A percentile compares a stretch with the other conserved stretches of the same genome.
Evolutionary conservation across 2,329 filamentous ascomycete species (phyloP).

Genomic region (Exophiala sp.): DNA sequence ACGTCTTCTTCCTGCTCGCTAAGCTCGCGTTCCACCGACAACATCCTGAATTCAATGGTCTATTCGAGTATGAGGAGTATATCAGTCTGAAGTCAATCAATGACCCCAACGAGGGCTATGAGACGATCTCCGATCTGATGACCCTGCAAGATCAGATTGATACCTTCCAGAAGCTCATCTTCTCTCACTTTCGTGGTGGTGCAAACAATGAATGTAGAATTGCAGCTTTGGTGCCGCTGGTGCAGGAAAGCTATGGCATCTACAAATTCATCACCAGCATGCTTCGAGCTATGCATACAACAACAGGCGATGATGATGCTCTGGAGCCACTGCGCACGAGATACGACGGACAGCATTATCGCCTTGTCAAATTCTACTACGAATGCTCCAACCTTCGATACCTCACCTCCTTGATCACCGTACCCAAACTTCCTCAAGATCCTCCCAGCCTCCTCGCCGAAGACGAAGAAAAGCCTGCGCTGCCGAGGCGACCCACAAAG

Average conservation of each 20-base stretch:
- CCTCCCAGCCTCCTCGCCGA: conserved; percentile 84
- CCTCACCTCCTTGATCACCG: conserved; percentile 90
- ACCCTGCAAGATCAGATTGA: conserved; percentile 96
- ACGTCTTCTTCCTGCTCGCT: conserved; percentile 89
- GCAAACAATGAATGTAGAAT: conserved; percentile 97
- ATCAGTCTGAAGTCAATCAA: conserved; percentile 97
- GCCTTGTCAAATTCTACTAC: conserved; percentile 96
- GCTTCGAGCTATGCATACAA: conserved; percentile 95
- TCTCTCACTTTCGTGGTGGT: conserved; percentile 88
- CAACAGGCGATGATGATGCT: conserved; percentile 89
- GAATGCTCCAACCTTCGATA: conserved; percentile 98
- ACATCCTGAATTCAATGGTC: conserved; percentile 94
- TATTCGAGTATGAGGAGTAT: conserved; percentile 99
- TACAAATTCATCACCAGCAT: conserved; percentile 99
- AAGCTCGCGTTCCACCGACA: conserved; percentile 96
- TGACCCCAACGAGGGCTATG: conserved; percentile 94
- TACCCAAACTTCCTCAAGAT: conserved; percentile 92
- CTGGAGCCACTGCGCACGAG: conserved; percentile 80
- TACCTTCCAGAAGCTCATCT: conserved; percentile 96
- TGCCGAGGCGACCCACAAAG: conserved; percentile 70
- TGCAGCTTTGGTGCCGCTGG: conserved; percentile 84
- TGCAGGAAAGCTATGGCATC: conserved; percentile 97
- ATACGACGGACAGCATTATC: conserved; percentile 95
- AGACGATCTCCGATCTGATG: conserved; percentile 97
- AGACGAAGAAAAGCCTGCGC: conserved; percentile 75